Evolutionary conservation across 305 asterid species (phyloP).

Genomic region (Plantago lanceolata): DNA sequence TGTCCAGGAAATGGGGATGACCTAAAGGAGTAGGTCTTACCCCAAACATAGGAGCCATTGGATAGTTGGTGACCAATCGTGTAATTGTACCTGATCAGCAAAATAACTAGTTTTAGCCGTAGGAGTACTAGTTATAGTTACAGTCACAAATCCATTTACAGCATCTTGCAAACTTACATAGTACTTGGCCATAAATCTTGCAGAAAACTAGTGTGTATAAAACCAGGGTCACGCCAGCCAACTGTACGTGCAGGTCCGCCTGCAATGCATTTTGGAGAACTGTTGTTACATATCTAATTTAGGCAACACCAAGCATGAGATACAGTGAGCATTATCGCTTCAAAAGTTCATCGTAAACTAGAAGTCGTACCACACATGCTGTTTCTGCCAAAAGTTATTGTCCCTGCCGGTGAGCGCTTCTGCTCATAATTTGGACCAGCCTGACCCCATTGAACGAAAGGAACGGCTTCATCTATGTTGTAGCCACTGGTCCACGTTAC

Average conservation of each 20-base stretch:
- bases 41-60: slow-evolving; percentile 65
- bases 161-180: slow-evolving; percentile 33
- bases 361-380: slow-evolving; percentile 74
- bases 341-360: background rate
- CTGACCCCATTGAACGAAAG: slow-evolving; percentile 73
- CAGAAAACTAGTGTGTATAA: slow-evolving; percentile 70
- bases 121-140: background rate
- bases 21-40: slow-evolving; percentile 57
- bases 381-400: slow-evolving; percentile 63
- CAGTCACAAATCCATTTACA: background rate
- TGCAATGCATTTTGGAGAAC: slow-evolving; percentile 17
- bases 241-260: slow-evolving; percentile 84
- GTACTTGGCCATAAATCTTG: slow-evolving; percentile 69
- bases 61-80: slow-evolving; percentile 61
- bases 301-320: background rate
- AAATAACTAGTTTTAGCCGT: slow-evolving; percentile 7
- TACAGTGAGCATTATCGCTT: too few species aligned
- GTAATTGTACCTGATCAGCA: slow-evolving; percentile 61
- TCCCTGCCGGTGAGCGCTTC: slow-evolving; percentile 71
- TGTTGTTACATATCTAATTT: slow-evolving; percentile 9
- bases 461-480: slow-evolving; percentile 66
- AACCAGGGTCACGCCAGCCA: slow-evolving; percentile 92
- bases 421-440: slow-evolving; percentile 27
- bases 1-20: slow-evolving; percentile 92
- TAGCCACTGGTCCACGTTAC: slow-evolving; percentile 97